phyloP scores from a whole-genome alignment of 495 filamentous ascomycete genomes.

The Penicillium odoratum region DNA sequence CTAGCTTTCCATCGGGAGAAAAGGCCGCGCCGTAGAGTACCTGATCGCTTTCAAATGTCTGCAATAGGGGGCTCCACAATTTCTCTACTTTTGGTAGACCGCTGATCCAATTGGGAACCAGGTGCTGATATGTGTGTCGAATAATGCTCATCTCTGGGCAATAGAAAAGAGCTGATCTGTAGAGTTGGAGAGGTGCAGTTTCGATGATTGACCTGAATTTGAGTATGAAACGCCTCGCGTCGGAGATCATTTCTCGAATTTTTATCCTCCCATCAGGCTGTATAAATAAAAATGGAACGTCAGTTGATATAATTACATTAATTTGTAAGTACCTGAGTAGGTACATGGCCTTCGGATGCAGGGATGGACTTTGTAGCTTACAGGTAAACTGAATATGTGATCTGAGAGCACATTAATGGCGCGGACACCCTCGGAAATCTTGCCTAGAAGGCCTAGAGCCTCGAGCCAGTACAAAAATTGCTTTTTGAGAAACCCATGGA shows the following conservation, averaged over 20 bases:
- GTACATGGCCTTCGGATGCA: too few species aligned
- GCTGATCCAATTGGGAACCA: not conserved
- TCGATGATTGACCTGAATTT: not conserved
- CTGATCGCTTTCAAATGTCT: not conserved
- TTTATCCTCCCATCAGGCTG: not conserved
- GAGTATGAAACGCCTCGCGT: not conserved
- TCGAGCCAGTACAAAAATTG: conserved; percentile 34
- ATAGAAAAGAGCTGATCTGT: not conserved
- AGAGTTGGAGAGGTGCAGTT: conserved; percentile 1
- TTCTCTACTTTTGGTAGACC: not conserved
- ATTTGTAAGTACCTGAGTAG: too few species aligned
- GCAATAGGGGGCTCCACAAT: not conserved
- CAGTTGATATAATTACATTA: too few species aligned
- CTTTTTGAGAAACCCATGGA: conserved; percentile 21
- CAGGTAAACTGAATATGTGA: not conserved
- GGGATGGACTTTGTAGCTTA: not conserved
- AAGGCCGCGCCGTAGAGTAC: not conserved
- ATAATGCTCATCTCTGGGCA: conserved; percentile 1
- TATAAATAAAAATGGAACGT: not conserved
- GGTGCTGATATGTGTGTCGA: not conserved
- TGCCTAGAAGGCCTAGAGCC: conserved; percentile 20
- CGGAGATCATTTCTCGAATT: not conserved
- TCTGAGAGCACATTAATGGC: conserved; percentile 2
- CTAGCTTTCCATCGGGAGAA: conserved; percentile 5
- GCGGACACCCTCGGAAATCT: conserved; percentile 4